A percentile compares a stretch with the other conserved stretches of the same genome.
phyloP scores from a whole-genome alignment of 306 rosid species.

The Vicia faba region DNA sequence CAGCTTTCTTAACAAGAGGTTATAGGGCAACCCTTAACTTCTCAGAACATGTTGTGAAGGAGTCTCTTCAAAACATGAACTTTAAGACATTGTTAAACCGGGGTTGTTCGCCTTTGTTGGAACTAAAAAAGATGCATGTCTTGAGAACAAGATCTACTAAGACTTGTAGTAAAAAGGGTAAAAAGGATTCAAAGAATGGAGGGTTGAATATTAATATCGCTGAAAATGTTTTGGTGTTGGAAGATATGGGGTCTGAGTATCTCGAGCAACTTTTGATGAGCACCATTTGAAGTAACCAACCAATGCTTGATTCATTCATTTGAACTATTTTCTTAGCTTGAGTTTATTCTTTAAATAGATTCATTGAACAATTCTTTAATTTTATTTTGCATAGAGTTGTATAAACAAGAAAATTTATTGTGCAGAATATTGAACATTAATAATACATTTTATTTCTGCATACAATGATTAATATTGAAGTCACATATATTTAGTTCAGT shows the following conservation, averaged over 20 bases:
- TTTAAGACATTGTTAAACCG: slow-evolving; percentile 19
- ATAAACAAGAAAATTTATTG: slow-evolving; percentile 4
- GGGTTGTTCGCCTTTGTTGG: slow-evolving; percentile 58
- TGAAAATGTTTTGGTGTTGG: slow-evolving; percentile 52
- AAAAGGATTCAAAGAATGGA: not conserved
- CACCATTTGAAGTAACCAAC: slow-evolving; percentile 1
- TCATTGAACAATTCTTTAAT: slow-evolving; percentile 2
- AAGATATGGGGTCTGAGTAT: slow-evolving; percentile 76
- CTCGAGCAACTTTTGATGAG: slow-evolving; percentile 70
- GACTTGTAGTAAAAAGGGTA: slow-evolving; percentile 12
- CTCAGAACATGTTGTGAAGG: slow-evolving; percentile 30
- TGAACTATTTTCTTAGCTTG: not conserved
- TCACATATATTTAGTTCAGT: not conserved
- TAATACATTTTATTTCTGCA: not conserved
- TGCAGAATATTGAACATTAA: slow-evolving; percentile 1
- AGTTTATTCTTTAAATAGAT: not conserved
- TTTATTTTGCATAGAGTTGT: not conserved
- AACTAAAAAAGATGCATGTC: slow-evolving; percentile 55
- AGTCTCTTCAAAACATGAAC: slow-evolving; percentile 49
- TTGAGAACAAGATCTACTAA: slow-evolving; percentile 36
- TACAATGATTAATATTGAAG: not conserved
- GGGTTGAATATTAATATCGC: not conserved
- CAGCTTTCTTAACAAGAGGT: slow-evolving; percentile 60
- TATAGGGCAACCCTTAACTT: slow-evolving; percentile 48
- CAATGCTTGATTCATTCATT: not conserved